Conservation (phyloP, 164 flowering plant genomes). For the Kalanchoe fedtschenkoi region DNA sequence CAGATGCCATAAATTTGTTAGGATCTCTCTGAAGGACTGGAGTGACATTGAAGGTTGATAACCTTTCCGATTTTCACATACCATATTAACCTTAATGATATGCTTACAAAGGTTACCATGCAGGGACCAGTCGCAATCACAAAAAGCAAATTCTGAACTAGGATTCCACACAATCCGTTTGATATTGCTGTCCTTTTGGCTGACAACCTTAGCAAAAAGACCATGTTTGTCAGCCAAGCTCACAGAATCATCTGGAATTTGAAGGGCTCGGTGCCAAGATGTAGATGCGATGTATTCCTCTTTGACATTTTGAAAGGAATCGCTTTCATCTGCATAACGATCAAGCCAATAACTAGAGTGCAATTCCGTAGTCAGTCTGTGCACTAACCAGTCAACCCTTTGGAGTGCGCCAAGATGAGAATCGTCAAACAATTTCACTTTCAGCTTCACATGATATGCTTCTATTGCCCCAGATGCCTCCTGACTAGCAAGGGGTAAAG, state of each 20-base stretch:
- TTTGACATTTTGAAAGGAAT: conserved; percentile 73
- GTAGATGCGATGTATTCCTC: conserved; percentile 82
- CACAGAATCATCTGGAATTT: conserved; percentile 59
- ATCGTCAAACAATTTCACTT: conserved; percentile 73
- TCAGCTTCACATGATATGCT: conserved; percentile 87
- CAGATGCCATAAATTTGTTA: conserved; percentile 36
- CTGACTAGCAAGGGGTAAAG: conserved; percentile 79
- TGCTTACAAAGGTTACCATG: conserved; percentile 95
- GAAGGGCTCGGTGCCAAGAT: conserved; percentile 80
- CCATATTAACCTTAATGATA: conserved; percentile 80
- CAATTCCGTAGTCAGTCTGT: conserved; percentile 83
- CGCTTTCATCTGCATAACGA: conserved; percentile 83
- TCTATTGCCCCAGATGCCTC: conserved; percentile 93
- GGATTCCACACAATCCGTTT: conserved; percentile 75
- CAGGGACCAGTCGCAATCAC: conserved; percentile 87
- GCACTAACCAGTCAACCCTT: conserved; percentile 95
- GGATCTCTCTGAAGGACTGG: conserved; percentile 44
- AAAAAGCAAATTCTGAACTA: conserved; percentile 83
- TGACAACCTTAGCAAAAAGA: conserved; percentile 63
- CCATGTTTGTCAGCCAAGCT: conserved; percentile 36
- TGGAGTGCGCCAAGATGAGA: conserved; percentile 81
- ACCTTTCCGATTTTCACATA: conserved; percentile 31
- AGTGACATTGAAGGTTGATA: conserved; percentile 57
- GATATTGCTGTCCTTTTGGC: conserved; percentile 44
- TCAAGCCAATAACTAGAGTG: conserved; percentile 93